Evolutionary conservation across 495 filamentous ascomycete species (phyloP).

Genomic region (Penicillium salamii): DNA sequence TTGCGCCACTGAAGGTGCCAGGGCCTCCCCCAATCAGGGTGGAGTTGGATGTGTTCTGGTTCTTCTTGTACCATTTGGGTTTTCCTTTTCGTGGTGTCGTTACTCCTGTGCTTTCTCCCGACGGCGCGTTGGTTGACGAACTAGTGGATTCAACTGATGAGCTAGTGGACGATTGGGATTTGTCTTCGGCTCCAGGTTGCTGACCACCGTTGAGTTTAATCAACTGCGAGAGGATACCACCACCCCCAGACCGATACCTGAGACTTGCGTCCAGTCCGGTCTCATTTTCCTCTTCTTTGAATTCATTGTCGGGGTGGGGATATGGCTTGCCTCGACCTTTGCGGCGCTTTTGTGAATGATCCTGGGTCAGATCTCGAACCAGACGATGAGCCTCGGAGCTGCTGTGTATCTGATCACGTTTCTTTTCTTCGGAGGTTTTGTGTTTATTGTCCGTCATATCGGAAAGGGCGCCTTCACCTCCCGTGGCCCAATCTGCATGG

Average conservation of each 20-base stretch:
- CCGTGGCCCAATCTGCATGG: slow-evolving; percentile 27
- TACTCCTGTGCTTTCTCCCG: slow-evolving; percentile 6
- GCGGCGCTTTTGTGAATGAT: slow-evolving; percentile 24
- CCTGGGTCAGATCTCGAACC: slow-evolving; percentile 33
- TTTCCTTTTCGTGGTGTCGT: slow-evolving; percentile 23
- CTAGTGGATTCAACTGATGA: background rate
- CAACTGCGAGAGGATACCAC: slow-evolving; percentile 35
- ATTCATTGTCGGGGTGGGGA: slow-evolving; percentile 12
- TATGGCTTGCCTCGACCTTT: slow-evolving; percentile 18
- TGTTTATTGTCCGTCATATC: slow-evolving; percentile 32
- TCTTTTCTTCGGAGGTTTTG: slow-evolving; percentile 28
- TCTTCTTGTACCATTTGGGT: slow-evolving; percentile 37
- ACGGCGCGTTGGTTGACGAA: background rate
- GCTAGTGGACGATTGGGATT: slow-evolving; percentile 13
- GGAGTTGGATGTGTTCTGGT: slow-evolving; percentile 27
- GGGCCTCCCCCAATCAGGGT: slow-evolving; percentile 19
- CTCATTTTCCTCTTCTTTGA: slow-evolving; percentile 12
- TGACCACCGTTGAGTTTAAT: slow-evolving; percentile 19
- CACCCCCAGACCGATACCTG: slow-evolving; percentile 26
- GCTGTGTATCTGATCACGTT: slow-evolving; percentile 12
- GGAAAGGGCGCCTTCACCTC: slow-evolving; percentile 21
- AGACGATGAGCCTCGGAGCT: slow-evolving; percentile 29
- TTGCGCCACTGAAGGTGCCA: slow-evolving; percentile 24
- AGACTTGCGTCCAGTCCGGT: slow-evolving; percentile 14
- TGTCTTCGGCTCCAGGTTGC: background rate